Base-by-base conservation (phyloP, 306 rosid genomes). In the Benincasa hispida region DNA sequence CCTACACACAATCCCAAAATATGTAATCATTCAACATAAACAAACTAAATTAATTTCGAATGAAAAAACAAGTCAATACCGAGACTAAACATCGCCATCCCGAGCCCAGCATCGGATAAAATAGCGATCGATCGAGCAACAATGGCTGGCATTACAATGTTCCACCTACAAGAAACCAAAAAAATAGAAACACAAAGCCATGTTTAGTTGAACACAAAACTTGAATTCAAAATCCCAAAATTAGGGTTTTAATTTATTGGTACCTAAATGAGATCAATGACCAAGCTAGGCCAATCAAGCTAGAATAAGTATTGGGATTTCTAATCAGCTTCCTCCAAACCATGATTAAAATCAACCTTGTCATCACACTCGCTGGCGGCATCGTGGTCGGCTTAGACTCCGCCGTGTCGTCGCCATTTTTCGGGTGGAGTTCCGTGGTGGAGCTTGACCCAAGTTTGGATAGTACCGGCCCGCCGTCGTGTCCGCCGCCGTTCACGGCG, bases 31-130 rank as follows among this genome's bases (percentile, higher is more conserved):
- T 57, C 10, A 39, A 12, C 10, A 21, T 8, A 6, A 37, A 75
- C 32, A 13, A 45, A 3, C 0, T 8, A 0, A 58, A 58, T 0
- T 14, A 32, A 1, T 51, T 50, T 8, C 1, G 0, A 17, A 6
- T 0, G 28, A 0, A n/a, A 34, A n/a, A 34, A 35, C 10, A 11
- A 54, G 9, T 59, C 2, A 42, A 14, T 88, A 92, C 97, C 97
- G 28, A 92, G 96, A 72, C 98, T 92, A 79, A 92, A 92, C 98
- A 92, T 92, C 21, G 96, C 98, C 98, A 92, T 92, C 66, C 98
- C 98, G 18, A 92, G 93, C 6, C 98, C 98, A 2, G 96, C 96
- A 78, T 89, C 85, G 5, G 98, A 92, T 34, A 90, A 79, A 83
- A 92, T 92, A 34, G 90, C 50, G 3, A 92, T 92, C 0, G 98